Conservation (phyloP, 768 basidiomycete genomes). For the Cantharellus cinnabarinus region DNA sequence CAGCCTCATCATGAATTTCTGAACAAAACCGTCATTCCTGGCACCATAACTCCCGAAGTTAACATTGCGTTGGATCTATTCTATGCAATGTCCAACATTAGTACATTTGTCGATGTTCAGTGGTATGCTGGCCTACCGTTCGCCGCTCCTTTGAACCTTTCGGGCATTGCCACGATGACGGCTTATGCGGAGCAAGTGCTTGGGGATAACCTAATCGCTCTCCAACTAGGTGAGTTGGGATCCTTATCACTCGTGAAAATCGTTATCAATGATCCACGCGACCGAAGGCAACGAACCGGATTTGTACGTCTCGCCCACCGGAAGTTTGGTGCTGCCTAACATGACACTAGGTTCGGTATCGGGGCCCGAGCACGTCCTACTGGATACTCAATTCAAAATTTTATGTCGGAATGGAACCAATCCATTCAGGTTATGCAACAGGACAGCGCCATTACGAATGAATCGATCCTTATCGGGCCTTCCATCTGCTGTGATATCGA, state of each 20-base stretch:
- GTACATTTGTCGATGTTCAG: slow-evolving; percentile 33
- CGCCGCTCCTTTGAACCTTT: slow-evolving; percentile 2
- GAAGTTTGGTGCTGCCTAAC: neutral
- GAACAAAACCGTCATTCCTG: slow-evolving; percentile 13
- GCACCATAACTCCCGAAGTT: slow-evolving; percentile 45
- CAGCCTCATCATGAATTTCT: neutral
- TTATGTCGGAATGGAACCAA: neutral
- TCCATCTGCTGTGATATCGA: slow-evolving; percentile 27
- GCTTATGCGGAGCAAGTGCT: slow-evolving; percentile 39
- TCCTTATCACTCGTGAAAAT: neutral
- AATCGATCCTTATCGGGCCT: neutral
- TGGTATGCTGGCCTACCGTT: slow-evolving; percentile 30
- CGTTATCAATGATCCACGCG: neutral
- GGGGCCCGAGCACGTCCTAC: neutral
- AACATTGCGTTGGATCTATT: slow-evolving; percentile 45
- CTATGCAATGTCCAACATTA: slow-evolving; percentile 41
- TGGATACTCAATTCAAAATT: neutral
- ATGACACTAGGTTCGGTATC: neutral
- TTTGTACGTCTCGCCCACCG: slow-evolving; percentile 24
- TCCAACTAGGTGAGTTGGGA: slow-evolving; percentile 30
- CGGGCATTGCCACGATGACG: slow-evolving; percentile 22
- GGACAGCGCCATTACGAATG: neutral
- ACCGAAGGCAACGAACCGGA: slow-evolving; percentile 44
- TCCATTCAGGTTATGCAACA: neutral
- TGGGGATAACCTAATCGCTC: slow-evolving; percentile 44